Base-by-base conservation (phyloP, 2,329 filamentous ascomycete genomes). In the Fusarium veterinarium region DNA sequence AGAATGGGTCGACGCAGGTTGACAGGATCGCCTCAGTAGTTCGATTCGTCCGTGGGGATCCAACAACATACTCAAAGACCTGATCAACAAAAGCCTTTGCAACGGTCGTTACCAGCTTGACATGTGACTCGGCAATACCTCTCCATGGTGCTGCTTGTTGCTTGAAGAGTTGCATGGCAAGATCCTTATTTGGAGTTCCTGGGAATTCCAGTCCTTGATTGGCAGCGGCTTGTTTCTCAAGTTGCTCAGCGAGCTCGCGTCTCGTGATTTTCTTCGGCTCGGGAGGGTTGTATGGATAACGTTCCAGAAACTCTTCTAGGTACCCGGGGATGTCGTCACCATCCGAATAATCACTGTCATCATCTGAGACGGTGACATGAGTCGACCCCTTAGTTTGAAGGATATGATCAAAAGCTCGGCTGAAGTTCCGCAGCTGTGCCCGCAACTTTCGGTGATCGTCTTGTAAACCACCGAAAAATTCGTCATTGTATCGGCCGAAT, bases 181-280 rank as follows among this genome's bases (percentile, higher is more conserved):
- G 75, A 0, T 81, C 77, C 19, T 75, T 75, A 42, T 83, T 86
- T 1, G 80, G 75, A 0, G 77, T 77, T 1, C 83, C 83, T 0
- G 83, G 82, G 25, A 85, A 81, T 51, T 85, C 83, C 2, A 64
- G 78, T 2, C 84, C 84, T 60, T 83, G 83, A 38, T 84, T 84
- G 1, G 45, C n/a, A 4, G 61, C 61, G 3, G 61, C 61, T 30
- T 64, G 40, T 17, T 25, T 62, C 33, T 64, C 75, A 3, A 60
- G 37, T 30, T 51, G 23, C 28, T 25, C 17, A 20, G 25, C 60
- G 0, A 86, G 71, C 12, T 83, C 71, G 58, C 0, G 19, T 23
- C 5, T 56, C 0, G 63, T 58, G 13, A 81, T 73, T 0, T 25
- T 8, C 6, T 74, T 37, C 0, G 84, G 83, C 0, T 77, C 55